Conservation (phyloP, 495 filamentous ascomycete genomes). For the Talaromyces adpressus region DNA sequence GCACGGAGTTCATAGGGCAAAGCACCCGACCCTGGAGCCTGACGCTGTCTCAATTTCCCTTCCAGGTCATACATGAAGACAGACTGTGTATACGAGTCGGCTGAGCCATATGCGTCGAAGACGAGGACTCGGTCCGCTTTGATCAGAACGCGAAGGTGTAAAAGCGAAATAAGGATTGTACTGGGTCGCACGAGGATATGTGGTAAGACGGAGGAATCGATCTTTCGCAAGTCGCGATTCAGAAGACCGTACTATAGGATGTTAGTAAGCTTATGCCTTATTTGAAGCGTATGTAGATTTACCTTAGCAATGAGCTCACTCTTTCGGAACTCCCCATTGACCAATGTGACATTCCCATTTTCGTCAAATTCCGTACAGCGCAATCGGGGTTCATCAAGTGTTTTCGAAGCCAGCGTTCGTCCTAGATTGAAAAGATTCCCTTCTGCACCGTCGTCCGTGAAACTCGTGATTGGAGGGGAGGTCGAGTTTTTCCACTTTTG, state of each 20-base stretch:
- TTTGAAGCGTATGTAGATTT: too few species aligned
- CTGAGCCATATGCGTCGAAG: constrained; percentile 93
- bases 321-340: constrained; percentile 96
- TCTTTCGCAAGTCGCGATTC: constrained; percentile 93
- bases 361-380: constrained; percentile 93
- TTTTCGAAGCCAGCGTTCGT: constrained; percentile 59
- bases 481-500: constrained; percentile 18
- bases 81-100: constrained; percentile 89
- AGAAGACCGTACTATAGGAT: constrained; percentile 96
- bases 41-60: constrained; percentile 54
- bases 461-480: constrained; percentile 18
- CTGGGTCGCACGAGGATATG: constrained; percentile 92
- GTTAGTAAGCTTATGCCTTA: too few species aligned
- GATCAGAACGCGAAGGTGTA: constrained; percentile 90
- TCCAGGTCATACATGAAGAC: constrained; percentile 91
- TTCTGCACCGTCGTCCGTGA: constrained; percentile 32
- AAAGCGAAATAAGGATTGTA: constrained; percentile 88
- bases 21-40: constrained; percentile 37
- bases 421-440: constrained; percentile 41
- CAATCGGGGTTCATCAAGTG: constrained; percentile 71
- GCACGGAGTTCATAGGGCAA: constrained; percentile 61
- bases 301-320: constrained; percentile 93
- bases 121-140: constrained; percentile 90
- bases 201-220: constrained; percentile 95
- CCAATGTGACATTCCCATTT: constrained; percentile 87